Evolutionary conservation across 2,329 filamentous ascomycete genomes (phyloP).

Genomic region (Furcasterigmium furcatum): DNA sequence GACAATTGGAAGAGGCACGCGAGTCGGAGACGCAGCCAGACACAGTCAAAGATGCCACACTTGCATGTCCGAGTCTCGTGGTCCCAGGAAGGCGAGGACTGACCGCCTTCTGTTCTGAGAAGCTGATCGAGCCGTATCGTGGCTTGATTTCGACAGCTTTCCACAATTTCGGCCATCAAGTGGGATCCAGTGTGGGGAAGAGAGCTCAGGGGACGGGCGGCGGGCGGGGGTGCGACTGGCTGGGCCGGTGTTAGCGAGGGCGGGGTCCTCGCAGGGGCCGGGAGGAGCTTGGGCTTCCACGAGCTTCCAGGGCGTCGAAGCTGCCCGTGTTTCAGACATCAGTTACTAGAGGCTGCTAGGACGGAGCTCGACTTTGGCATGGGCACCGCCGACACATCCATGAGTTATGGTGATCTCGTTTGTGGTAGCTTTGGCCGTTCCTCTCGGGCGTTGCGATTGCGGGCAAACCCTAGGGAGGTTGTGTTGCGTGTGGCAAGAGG

Average conservation of each 20-base stretch:
- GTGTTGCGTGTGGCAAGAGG: neutral
- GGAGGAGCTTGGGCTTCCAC: neutral
- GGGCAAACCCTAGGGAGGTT: too few species aligned
- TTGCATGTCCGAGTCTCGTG: neutral
- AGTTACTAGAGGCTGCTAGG: too few species aligned
- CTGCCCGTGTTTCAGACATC: too few species aligned
- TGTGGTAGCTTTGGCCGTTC: too few species aligned
- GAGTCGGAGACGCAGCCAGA: neutral
- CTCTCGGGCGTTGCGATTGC: too few species aligned
- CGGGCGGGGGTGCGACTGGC: constrained; percentile 8
- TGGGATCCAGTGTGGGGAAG: constrained; percentile 22
- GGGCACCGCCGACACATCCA: too few species aligned
- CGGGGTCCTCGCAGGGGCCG: neutral
- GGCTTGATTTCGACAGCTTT: constrained; percentile 27
- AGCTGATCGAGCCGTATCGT: neutral
- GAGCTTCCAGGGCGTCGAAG: too few species aligned
- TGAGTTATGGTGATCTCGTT: too few species aligned
- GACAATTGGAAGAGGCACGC: constrained; percentile 1
- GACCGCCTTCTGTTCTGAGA: neutral
- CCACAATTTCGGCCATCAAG: constrained; percentile 18
- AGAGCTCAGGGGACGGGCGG: constrained; percentile 12
- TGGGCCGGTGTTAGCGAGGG: neutral
- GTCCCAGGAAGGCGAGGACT: neutral
- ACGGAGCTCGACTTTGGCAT: too few species aligned
- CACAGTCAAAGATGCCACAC: neutral